A percentile compares a stretch with the other conserved stretches of the same genome.
Conservation (phyloP, 768 basidiomycete genomes). For the Leccinum olivaceopallidum region DNA sequence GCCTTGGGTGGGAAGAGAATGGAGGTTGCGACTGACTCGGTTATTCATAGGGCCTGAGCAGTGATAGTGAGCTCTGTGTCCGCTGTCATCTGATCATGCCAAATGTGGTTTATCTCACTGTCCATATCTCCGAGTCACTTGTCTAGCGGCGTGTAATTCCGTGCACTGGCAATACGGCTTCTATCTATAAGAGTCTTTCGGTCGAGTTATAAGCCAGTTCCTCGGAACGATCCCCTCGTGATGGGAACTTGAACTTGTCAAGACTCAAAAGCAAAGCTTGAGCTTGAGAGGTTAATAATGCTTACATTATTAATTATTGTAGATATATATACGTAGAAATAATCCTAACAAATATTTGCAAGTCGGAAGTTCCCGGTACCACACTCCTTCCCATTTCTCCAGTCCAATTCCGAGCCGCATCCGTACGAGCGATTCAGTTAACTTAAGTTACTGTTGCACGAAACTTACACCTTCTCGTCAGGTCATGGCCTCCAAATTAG, state of each 20-base stretch:
- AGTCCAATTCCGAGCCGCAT: conserved; percentile 17
- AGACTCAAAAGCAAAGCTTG: background rate
- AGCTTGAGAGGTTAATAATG: background rate
- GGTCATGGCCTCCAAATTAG: conserved; percentile 72
- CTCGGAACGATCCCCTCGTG: background rate
- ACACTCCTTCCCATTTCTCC: conserved; percentile 9
- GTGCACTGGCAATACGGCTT: background rate
- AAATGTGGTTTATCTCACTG: background rate
- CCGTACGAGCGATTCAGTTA: conserved; percentile 14
- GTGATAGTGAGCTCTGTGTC: background rate
- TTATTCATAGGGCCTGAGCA: background rate
- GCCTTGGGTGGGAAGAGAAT: conserved; percentile 1
- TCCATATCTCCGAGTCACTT: background rate
- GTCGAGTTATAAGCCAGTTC: background rate
- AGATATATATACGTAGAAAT: background rate
- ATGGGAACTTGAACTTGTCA: background rate
- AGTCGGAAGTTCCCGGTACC: conserved; percentile 32
- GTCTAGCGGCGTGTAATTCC: background rate
- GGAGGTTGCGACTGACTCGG: background rate
- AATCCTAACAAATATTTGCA: conserved; percentile 10
- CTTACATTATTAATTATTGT: background rate
- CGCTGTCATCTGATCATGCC: conserved; percentile 8
- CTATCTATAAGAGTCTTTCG: background rate
- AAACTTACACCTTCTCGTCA: conserved; percentile 7
- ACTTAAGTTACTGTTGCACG: conserved; percentile 1